Evolutionary conservation across 1,284 basidiomycete species (phyloP).

Genomic region (Cryptococcus jaspeensis): DNA sequence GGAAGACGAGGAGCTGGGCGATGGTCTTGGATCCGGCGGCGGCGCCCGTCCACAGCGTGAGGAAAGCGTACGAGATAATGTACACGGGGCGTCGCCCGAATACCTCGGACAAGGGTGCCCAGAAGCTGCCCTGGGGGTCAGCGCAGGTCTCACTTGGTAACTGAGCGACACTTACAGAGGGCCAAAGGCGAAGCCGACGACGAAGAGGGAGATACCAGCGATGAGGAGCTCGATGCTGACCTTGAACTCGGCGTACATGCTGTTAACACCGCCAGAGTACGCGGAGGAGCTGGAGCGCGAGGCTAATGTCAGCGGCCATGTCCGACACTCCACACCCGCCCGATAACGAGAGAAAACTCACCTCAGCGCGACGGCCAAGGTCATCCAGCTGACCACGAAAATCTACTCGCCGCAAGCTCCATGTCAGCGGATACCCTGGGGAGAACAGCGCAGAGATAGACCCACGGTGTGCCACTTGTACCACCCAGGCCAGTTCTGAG

Average conservation of each 20-base stretch:
- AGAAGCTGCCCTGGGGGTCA: constrained; percentile 16
- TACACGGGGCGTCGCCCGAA: constrained; percentile 62
- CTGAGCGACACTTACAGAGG: constrained; percentile 31
- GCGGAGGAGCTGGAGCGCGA: constrained; percentile 24
- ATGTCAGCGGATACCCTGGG: not conserved
- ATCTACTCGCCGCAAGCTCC: constrained; percentile 4
- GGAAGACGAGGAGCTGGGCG: constrained; percentile 37
- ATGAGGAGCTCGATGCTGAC: constrained; percentile 30
- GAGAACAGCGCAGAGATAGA: not conserved
- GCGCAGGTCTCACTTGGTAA: too few relatives aligned
- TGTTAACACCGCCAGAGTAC: constrained; percentile 34
- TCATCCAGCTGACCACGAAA: constrained; percentile 25
- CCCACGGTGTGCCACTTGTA: constrained; percentile 39
- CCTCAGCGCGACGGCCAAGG: constrained; percentile 40
- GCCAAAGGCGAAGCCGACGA: constrained; percentile 45
- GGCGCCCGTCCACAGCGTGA: constrained; percentile 43
- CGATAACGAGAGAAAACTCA: not conserved
- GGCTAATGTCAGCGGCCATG: not conserved
- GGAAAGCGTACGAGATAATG: constrained; percentile 55
- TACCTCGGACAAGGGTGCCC: constrained; percentile 57
- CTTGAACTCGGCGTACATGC: constrained; percentile 28
- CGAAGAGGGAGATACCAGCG: constrained; percentile 40
- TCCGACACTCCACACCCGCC: not conserved
- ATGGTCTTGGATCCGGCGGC: constrained; percentile 32
- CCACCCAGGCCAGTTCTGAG: constrained; percentile 32